phyloP scores from a whole-genome alignment of 2,329 filamentous ascomycete species.

The Pyrenochaeta sp. region DNA sequence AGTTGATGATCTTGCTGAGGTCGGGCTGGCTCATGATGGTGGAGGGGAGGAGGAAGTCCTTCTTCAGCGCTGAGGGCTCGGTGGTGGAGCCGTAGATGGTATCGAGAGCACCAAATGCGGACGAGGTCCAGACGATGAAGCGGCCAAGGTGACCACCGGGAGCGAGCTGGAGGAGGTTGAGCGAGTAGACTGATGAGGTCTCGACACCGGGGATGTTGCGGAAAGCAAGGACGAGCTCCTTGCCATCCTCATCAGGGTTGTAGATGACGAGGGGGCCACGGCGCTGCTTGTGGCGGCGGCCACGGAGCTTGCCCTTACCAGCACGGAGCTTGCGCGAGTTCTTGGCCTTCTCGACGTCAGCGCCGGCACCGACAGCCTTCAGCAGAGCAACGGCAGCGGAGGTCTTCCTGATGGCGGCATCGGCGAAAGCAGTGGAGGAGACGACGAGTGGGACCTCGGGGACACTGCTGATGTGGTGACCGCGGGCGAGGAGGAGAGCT shows the following conservation, averaged over 20 bases:
- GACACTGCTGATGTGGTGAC: constrained; percentile 91
- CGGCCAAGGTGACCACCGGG: constrained; percentile 98
- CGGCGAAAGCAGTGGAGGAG: constrained; percentile 87
- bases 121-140: constrained; percentile 98
- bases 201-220: constrained; percentile 99
- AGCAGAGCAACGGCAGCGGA: constrained; percentile 85
- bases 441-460: constrained; percentile 97
- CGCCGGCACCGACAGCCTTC: constrained; percentile 87
- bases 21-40: constrained; percentile 95
- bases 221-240: constrained; percentile 92
- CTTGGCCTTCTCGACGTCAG: constrained; percentile 95
- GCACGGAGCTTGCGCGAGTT: constrained; percentile 95
- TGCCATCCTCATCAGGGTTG: constrained; percentile 93
- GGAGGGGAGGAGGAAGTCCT: constrained; percentile 96
- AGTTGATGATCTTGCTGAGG: constrained; percentile 98
- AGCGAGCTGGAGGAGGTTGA: constrained; percentile 99
- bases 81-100: constrained; percentile 96
- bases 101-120: constrained; percentile 95
- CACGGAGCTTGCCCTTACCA: constrained; percentile 98
- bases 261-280: constrained; percentile 98
- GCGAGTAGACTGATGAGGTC: constrained; percentile 89
- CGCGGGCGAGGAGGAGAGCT: constrained; percentile 94
- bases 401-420: constrained; percentile 84
- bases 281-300: constrained; percentile 95
- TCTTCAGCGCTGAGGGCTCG: constrained; percentile 90